Evolutionary conservation across 768 basidiomycete species (phyloP), one percentile per base, ranked within the genome.

Genomic region (Calocybe cyanea): DNA sequence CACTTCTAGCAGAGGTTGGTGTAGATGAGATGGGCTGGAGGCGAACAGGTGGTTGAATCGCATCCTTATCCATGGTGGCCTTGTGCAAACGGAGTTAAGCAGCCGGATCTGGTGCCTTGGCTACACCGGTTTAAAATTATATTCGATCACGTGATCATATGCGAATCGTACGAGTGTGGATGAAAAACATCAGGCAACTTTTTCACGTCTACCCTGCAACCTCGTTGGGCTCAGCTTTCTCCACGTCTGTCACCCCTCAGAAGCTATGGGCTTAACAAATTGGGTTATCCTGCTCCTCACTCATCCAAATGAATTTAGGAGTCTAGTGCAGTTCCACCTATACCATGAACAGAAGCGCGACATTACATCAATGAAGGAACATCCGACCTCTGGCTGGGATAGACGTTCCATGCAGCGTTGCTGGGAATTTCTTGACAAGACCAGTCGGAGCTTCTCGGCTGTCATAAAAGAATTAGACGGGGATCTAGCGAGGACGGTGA

Each of bases 391-490:
- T 1, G 91, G 91, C 34, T 97, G 88, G 83, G 83, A 96, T 67
- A 73, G 95, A 45, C 60, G 76, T 31, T 71, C 80, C 7, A 99
- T 99, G 95, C 78, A 82, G 45, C 73, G 80, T 34, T 97, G 93
- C 60, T 97, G 93, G 94, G 71, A 78, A 6, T 85, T 92, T 56
- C 71, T 98, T 43, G 94, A 98, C 73, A 45, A 73, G 66, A 94
- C 93, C 3, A 92, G 90, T 54, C 69, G 95, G 55, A 90, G 85
- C 67, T 99, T 96, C 56, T 76, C 92, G 0, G 82, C 87, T 0
- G 95, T 99, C 51, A 92, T 97, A 59, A 97, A 95, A 66, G 90
- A 96, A 65, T 71, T 98, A 3, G 93, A 99, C 23, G 95, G 93
- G 0, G 95, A 98, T 62, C 68, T 99, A 51, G 93, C 93, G 3